phyloP scores from a whole-genome alignment of 176 grass and related monocot genomes.

The Cocos nucifera region DNA sequence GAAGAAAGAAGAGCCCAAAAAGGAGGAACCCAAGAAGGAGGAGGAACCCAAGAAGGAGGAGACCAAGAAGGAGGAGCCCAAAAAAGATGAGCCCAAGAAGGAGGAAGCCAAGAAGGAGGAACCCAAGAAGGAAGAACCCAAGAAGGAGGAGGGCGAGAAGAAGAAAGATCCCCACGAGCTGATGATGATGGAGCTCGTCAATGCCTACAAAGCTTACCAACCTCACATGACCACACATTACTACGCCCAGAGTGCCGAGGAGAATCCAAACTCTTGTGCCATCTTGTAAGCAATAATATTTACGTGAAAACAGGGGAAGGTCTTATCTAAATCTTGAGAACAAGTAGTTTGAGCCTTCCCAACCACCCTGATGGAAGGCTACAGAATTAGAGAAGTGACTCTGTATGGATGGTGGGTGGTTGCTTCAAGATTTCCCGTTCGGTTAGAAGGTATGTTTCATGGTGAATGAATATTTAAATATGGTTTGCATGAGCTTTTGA shows the following conservation, averaged over 20 bases:
- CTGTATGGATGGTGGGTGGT: too few relatives aligned
- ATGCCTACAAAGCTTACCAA: constrained; percentile 38
- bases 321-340: too few relatives aligned
- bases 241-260: constrained; percentile 62
- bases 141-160: constrained; percentile 27
- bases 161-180: constrained; percentile 25
- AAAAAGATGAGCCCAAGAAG: constrained; percentile 26
- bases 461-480: too few relatives aligned
- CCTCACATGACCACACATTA: constrained; percentile 34
- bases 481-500: too few relatives aligned
- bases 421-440: too few relatives aligned
- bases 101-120: constrained; percentile 7
- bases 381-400: too few relatives aligned
- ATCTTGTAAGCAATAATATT: constrained; percentile 29
- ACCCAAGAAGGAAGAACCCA: constrained; percentile 17
- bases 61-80: constrained; percentile 18
- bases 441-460: too few relatives aligned
- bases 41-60: constrained; percentile 15
- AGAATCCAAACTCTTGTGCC: constrained; percentile 78
- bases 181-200: constrained; percentile 42
- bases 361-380: too few relatives aligned
- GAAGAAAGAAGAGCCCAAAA: constrained; percentile 40
- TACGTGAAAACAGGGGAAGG: too few relatives aligned
- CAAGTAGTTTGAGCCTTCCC: too few relatives aligned
- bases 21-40: constrained; percentile 21